A percentile compares a stretch with the other conserved stretches of the same genome.
phyloP scores from a whole-genome alignment of 1,139 yeast species.

The Blastobotrys illinoisensis region DNA sequence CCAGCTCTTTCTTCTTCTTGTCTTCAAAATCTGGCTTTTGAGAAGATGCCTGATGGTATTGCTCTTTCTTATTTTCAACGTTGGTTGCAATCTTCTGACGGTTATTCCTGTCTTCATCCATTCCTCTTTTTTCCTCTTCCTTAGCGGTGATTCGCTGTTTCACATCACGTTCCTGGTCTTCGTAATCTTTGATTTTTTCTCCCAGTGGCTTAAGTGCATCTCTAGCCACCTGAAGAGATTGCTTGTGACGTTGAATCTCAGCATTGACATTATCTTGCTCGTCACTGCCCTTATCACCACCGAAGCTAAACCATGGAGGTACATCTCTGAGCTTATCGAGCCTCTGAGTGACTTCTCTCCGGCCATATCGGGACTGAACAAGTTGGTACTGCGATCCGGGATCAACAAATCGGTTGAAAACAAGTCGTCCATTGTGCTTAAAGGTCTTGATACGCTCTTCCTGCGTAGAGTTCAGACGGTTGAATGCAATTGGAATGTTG shows the following conservation, averaged over 20 bases:
- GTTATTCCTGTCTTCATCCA: background rate
- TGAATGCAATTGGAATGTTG: conserved; percentile 53
- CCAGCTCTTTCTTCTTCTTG: background rate
- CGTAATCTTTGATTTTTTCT: conserved; percentile 2
- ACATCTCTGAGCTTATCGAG: background rate
- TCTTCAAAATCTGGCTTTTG: background rate
- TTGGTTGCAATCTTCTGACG: background rate
- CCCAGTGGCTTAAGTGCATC: conserved; percentile 1
- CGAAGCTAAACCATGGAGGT: conserved; percentile 1
- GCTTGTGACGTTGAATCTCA: conserved; percentile 18
- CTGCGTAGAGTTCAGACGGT: background rate
- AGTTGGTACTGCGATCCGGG: conserved; percentile 8
- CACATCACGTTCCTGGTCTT: conserved; percentile 6
- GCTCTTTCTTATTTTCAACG: background rate
- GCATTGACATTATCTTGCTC: conserved; percentile 5
- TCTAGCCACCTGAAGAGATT: conserved; percentile 1
- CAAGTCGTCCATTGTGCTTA: conserved; percentile 10
- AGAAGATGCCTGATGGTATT: background rate
- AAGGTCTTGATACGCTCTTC: conserved; percentile 4
- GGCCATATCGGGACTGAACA: conserved; percentile 21
- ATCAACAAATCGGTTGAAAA: conserved; percentile 13
- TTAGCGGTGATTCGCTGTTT: conserved; percentile 1
- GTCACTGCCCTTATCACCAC: background rate
- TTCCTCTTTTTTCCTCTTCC: background rate
- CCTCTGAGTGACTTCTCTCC: conserved; percentile 7